These are phyloP conservation scores for Artomyces pyxidatus DNA, from an alignment of 768 basidiomycete genomes.

Conservation along the genomic window DNA sequence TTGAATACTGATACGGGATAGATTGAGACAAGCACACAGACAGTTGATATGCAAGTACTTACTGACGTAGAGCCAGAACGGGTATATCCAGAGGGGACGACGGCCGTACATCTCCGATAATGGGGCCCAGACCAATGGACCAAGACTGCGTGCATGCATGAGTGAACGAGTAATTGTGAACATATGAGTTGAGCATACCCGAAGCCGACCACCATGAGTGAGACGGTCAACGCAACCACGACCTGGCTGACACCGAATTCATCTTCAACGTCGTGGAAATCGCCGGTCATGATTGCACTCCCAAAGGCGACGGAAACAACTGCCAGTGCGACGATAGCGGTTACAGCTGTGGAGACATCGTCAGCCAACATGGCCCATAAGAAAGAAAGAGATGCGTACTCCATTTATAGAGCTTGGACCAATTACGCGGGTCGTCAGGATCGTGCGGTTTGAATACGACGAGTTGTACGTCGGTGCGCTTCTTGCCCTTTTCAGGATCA, in stretches of 20 bases:
- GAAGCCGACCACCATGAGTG: slow-evolving; percentile 30
- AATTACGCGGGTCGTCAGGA: slow-evolving; percentile 33
- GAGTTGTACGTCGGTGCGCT: slow-evolving; percentile 24
- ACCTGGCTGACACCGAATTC: slow-evolving; percentile 26
- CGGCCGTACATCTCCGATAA: slow-evolving; percentile 34
- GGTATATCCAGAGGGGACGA: slow-evolving; percentile 28
- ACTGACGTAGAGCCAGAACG: slow-evolving; percentile 31
- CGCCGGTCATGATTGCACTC: slow-evolving; percentile 29
- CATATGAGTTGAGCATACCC: slow-evolving; percentile 27
- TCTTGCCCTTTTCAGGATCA: slow-evolving; percentile 29
- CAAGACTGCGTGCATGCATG: slow-evolving; percentile 9
- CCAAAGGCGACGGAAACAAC: slow-evolving; percentile 30
- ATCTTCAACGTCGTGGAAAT: slow-evolving; percentile 25
- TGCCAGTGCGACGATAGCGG: slow-evolving; percentile 23
- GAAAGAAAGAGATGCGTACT: slow-evolving; percentile 17
- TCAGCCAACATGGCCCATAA: background rate
- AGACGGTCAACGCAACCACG: slow-evolving; percentile 26
- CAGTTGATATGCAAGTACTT: slow-evolving; percentile 1
- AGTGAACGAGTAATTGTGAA: background rate
- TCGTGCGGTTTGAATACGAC: slow-evolving; percentile 31
- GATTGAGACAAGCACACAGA: background rate
- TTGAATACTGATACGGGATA: slow-evolving; percentile 24
- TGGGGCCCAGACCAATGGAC: slow-evolving; percentile 21
- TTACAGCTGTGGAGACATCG: slow-evolving; percentile 12
- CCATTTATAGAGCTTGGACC: slow-evolving; percentile 25